phyloP scores from a whole-genome alignment of 2,329 filamentous ascomycete species.

The Trichoderma afroharzianum region DNA sequence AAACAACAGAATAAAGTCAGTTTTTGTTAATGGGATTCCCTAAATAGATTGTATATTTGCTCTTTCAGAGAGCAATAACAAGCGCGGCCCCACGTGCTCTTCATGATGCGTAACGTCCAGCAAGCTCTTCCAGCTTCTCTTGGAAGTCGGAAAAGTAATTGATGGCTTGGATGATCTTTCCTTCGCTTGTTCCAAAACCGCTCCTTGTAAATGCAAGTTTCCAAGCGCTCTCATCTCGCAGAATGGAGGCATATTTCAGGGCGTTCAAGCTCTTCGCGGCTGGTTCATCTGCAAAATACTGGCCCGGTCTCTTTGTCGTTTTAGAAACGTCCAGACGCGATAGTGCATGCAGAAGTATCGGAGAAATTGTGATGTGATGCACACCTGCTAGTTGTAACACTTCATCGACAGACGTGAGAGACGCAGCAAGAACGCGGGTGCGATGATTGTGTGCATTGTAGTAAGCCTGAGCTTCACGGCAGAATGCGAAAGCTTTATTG shows the following conservation, averaged over 20 bases:
- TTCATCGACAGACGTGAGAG: slow-evolving; percentile 54
- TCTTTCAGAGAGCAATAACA: background rate
- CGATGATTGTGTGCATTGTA: slow-evolving; percentile 39
- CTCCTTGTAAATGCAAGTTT: slow-evolving; percentile 49
- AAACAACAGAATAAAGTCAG: background rate
- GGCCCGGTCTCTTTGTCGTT: background rate
- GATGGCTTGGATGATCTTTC: slow-evolving; percentile 52
- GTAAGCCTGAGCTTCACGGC: slow-evolving; percentile 50
- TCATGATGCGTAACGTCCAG: slow-evolving; percentile 26
- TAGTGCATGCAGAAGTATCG: slow-evolving; percentile 48
- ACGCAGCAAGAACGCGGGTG: slow-evolving; percentile 55
- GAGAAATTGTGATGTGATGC: slow-evolving; percentile 57
- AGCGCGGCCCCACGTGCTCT: too few relatives aligned
- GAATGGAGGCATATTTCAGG: background rate
- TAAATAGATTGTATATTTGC: background rate
- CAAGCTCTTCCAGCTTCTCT: slow-evolving; percentile 44
- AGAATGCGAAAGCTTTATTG: slow-evolving; percentile 48
- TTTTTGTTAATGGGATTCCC: background rate
- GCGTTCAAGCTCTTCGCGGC: background rate
- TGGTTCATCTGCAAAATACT: background rate
- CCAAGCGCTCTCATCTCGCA: slow-evolving; percentile 35
- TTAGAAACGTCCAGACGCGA: slow-evolving; percentile 34
- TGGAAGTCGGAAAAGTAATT: slow-evolving; percentile 58
- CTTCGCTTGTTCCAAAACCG: slow-evolving; percentile 44
- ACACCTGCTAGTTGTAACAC: slow-evolving; percentile 56